phyloP scores from a whole-genome alignment of 805 yeast genomes.

The Candida wancherniae region DNA sequence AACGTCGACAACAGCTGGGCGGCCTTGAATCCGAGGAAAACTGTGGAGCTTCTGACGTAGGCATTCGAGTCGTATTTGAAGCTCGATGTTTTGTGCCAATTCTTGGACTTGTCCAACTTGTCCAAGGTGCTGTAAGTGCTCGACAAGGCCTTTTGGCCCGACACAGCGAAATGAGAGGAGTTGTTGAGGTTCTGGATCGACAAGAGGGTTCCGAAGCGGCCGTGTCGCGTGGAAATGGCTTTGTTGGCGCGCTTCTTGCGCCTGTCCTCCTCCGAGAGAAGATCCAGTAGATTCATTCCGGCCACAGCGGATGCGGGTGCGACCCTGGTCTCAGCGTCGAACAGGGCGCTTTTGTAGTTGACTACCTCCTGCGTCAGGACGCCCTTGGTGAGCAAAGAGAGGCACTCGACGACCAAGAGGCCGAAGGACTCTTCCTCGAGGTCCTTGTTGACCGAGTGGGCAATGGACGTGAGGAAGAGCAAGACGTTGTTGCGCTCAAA shows the following conservation, averaged over 20 bases:
- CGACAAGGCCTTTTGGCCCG: constrained; percentile 62
- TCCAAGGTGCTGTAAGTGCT: constrained; percentile 51
- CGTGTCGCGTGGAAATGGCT: constrained; percentile 69
- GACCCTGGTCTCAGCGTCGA: constrained; percentile 10
- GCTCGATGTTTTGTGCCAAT: constrained; percentile 48
- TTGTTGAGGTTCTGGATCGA: constrained; percentile 59
- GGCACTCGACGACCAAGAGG: constrained; percentile 60
- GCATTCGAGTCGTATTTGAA: constrained; percentile 41
- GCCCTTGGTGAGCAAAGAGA: constrained; percentile 59
- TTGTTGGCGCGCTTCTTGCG: constrained; percentile 46
- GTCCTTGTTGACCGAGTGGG: constrained; percentile 59
- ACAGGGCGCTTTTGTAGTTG: neutral
- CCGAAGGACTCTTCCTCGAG: constrained; percentile 60
- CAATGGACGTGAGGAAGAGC: constrained; percentile 63
- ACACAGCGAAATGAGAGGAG: constrained; percentile 58
- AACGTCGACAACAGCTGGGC: constrained; percentile 41
- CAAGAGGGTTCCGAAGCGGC: constrained; percentile 82
- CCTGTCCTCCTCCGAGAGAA: constrained; percentile 58
- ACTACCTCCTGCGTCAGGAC: constrained; percentile 21
- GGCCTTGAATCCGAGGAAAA: constrained; percentile 27
- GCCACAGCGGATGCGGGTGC: constrained; percentile 25
- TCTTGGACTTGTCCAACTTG: constrained; percentile 62
- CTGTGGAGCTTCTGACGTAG: constrained; percentile 21
- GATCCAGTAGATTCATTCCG: constrained; percentile 41
- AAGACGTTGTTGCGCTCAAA: constrained; percentile 72